Base-by-base conservation (phyloP, 192 early-diverging fungal genomes). In the Umbelopsis isabellina region DNA sequence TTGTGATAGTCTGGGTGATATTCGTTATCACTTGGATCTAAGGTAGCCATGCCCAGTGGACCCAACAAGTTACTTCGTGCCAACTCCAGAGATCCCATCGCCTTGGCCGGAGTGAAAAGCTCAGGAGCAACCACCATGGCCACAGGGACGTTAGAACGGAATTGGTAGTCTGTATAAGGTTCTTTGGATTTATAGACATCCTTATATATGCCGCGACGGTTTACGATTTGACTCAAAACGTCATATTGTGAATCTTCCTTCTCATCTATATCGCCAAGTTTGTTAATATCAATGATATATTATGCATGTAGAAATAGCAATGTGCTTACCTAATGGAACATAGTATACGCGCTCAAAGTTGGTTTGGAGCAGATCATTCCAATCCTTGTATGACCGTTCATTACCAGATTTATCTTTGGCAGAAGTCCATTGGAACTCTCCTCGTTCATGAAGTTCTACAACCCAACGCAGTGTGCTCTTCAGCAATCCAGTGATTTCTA, bases 1-100 rank as follows among this genome's bases (percentile, higher is more conserved):
- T 99, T 99, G 77, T 97, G 90, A 76, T 99, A 99, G 58, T 88
- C 67, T n/a, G 94, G 95, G 33, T 95, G 88, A 75, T 99, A 98
- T n/a, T 87, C 89, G 84, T 88, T 91, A 75, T 99, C 98, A 3
- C 58, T 65, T n/a, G 97, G 98, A 80, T 99, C 97, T 49, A 99
- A 79, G 1, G 98, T 98, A 69, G 93, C 91, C 86, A 99, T 97
- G 20, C 97, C 95, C 44, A 98, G 78, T 6, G 97, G 97, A 0
- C 93, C 97, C 0, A 88, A 68, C 22, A 99, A 77, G 25, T 84
- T 72, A 10, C 93, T 79, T 68, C 87, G 82, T 15, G 92, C 90
- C 37, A 91, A 73, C 20, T 87, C 72, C 48, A 99, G 80, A 9
- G 92, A 90, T 25, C 68, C 67, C 3, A 86, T 79, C 1, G 95